Base-by-base conservation (phyloP, 2,329 filamentous ascomycete species). In the Tolypocladium cylindrosporum region DNA sequence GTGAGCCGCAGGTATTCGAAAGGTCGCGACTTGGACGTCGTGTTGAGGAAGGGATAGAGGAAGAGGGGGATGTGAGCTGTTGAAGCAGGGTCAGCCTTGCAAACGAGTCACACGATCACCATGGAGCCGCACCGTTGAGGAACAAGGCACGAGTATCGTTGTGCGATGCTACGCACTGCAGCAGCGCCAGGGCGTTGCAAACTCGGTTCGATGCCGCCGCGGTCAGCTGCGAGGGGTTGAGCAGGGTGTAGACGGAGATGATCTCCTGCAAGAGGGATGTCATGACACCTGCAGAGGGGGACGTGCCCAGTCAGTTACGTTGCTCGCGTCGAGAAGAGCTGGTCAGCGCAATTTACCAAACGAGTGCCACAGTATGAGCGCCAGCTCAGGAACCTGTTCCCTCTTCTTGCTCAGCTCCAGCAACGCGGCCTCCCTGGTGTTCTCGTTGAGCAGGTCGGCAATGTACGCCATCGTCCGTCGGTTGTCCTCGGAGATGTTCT, bases 391-490 rank as follows among this genome's bases (percentile, higher is more conserved):
- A 19, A 99, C 94, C 74, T 97, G 94, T 75, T 99, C 94, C 58
- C 94, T 82, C 82, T 99, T 99, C 80, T 99, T 99, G 77, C 93
- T 97, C 55, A 99, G 81, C 74, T 99, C 94, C 68, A 99, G 81
- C 57, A 99, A 80, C 55, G 94, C 94, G 5, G 90, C 87, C 77
- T 97, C 94, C 62, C 94, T 84, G 36, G 91, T 92, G 66, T 82
- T 86, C 63, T 92, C 89, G 71, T 91, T 93, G 69, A 97, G 82
- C 59, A 97, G 81, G 71, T 97, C 92, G 57, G 92, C 90, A 62
- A 97, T 94, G 80, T 91, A 97, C 62, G 86, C 86, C 74, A 97
- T 85, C n/a, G 95, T 94, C 63, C 92, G 85, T 65, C 91, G 84
- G 73, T 96, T 96, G 71, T 97, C 93, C 71, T 97, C 93, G 21